Conservation (phyloP, 352 stramenopile genomes). For the Globisporangium barbulae region DNA sequence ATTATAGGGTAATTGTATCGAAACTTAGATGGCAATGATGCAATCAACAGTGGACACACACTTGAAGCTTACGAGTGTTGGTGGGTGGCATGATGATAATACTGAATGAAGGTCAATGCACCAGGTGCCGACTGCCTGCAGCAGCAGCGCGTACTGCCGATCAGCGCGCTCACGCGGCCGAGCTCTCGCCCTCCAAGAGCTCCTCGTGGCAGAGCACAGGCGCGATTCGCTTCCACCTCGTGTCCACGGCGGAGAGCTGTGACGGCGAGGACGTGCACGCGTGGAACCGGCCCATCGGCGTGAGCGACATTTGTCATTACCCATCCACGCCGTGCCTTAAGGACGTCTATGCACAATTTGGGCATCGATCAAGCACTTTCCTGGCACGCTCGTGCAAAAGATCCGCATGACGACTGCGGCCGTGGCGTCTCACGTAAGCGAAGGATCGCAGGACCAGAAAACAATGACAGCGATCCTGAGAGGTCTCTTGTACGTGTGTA, state of each 20-base stretch:
- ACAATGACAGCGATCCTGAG: no score
- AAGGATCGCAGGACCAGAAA: no score
- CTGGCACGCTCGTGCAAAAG: conserved; percentile 68
- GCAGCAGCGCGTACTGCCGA: conserved; percentile 44
- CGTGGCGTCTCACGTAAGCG: no score
- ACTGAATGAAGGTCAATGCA: no score
- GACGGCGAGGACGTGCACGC: conserved; percentile 79
- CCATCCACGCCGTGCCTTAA: conserved; percentile 54
- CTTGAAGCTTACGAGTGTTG: no score
- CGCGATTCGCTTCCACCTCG: conserved; percentile 66
- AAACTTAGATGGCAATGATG: no score
- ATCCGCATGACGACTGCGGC: no score
- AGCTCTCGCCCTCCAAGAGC: conserved; percentile 77
- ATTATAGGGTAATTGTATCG: no score
- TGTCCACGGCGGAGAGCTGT: conserved; percentile 50
- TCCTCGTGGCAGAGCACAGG: conserved; percentile 65
- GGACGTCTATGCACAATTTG: conserved; percentile 64
- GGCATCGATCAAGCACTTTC: conserved; percentile 59
- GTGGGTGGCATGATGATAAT: no score
- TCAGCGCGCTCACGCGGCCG: conserved; percentile 62
- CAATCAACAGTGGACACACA: no score
- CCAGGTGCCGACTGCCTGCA: conserved; percentile 24
- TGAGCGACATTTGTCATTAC: conserved; percentile 80
- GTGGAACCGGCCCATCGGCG: conserved; percentile 59
- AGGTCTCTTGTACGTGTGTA: no score